Percentiles rank a stretch among this genome's conserved stretches.
Conservation (phyloP, 441 rosid genomes). For the Brassica hybrid region DNA sequence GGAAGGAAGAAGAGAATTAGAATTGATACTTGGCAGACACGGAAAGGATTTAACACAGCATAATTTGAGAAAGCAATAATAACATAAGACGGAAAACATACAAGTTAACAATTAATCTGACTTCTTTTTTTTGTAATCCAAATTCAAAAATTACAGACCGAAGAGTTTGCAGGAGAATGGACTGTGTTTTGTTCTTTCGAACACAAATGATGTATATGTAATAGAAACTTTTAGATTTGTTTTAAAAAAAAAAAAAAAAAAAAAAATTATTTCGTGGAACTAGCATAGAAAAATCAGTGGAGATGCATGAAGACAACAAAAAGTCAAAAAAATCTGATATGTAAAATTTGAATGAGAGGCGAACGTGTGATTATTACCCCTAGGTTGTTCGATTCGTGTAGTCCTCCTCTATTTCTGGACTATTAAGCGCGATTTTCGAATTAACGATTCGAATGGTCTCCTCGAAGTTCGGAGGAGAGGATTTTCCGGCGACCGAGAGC, state of each 20-base stretch:
- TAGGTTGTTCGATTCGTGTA: too few species aligned
- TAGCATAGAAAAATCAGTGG: background rate
- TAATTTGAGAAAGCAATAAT: background rate
- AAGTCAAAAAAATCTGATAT: background rate
- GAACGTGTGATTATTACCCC: too few species aligned
- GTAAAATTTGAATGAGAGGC: background rate
- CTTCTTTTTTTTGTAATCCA: background rate
- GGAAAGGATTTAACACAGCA: slow-evolving; percentile 37
- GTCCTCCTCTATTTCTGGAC: too few species aligned
- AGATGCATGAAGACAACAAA: background rate
- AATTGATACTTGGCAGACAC: slow-evolving; percentile 52
- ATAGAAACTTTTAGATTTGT: slow-evolving; percentile 15
- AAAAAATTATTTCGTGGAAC: background rate
- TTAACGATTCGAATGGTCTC: too few species aligned
- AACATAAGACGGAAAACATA: background rate
- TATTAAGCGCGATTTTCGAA: too few species aligned
- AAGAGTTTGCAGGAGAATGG: background rate
- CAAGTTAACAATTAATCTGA: slow-evolving; percentile 4
- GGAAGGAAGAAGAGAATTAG: background rate
- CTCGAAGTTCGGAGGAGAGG: too few species aligned
- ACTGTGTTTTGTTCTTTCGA: background rate
- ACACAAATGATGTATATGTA: background rate
- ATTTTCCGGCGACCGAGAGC: too few species aligned
- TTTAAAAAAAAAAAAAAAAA: background rate
- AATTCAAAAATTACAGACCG: background rate